phyloP scores from a whole-genome alignment of 306 rosid species.

The Lotus japonicus region DNA sequence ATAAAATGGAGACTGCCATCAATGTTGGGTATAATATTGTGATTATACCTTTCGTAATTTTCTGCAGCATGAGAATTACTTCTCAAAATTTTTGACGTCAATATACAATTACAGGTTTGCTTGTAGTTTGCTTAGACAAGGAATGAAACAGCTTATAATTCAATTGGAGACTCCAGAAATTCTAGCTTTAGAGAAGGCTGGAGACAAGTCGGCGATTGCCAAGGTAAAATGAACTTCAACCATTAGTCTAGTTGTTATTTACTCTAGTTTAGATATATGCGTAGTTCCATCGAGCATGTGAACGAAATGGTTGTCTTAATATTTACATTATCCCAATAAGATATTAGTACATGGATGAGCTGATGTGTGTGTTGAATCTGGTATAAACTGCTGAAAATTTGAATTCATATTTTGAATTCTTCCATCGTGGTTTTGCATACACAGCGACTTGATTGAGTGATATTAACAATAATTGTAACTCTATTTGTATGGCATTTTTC shows the following conservation, averaged over 20 bases:
- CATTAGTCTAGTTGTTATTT: background rate
- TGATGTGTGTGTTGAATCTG: background rate
- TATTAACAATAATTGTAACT: slow-evolving; percentile 1
- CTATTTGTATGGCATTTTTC: background rate
- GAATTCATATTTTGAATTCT: background rate
- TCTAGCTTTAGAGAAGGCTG: slow-evolving; percentile 64
- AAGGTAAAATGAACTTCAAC: slow-evolving; percentile 40
- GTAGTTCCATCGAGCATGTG: background rate
- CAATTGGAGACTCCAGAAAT: slow-evolving; percentile 66
- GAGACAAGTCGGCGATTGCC: slow-evolving; percentile 53
- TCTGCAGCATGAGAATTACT: background rate
- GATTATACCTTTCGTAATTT: background rate
- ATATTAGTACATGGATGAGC: background rate
- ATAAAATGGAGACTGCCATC: slow-evolving; percentile 98
- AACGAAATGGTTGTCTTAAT: slow-evolving; percentile 3
- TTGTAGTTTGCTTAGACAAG: slow-evolving; percentile 96
- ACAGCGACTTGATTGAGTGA: background rate
- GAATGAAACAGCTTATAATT: slow-evolving; percentile 87
- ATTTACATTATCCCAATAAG: background rate
- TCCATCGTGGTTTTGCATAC: background rate
- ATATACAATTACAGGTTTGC: slow-evolving; percentile 57
- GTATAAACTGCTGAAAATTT: background rate
- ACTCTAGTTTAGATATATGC: background rate
- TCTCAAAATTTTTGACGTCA: slow-evolving; percentile 31
- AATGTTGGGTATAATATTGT: slow-evolving; percentile 74